Conservation (phyloP, 2,329 filamentous ascomycete species). For the Aaosphaeria pasadenensis region DNA sequence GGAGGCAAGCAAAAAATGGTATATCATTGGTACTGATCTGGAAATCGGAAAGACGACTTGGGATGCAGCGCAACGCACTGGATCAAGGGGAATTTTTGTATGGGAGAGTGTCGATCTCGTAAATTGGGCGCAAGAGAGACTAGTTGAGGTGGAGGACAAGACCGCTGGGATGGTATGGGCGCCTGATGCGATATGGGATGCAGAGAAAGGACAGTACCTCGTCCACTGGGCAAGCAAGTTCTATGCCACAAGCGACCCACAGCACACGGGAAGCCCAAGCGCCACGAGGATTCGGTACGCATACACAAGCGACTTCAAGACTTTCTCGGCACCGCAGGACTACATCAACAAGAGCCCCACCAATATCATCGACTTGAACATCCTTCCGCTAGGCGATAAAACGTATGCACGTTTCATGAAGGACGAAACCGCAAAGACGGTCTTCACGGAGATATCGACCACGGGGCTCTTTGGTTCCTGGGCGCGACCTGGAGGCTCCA, state of each 20-base stretch:
- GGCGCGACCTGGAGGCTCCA: slow-evolving; percentile 47
- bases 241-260: slow-evolving; percentile 47
- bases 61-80: slow-evolving; percentile 52
- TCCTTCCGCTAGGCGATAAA: slow-evolving; percentile 45
- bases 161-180: slow-evolving; percentile 60
- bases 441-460: slow-evolving; percentile 51
- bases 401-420: slow-evolving; percentile 56
- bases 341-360: slow-evolving; percentile 50
- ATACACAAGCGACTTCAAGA: slow-evolving; percentile 55
- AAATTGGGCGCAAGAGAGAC: slow-evolving; percentile 48
- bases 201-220: slow-evolving; percentile 43
- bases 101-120: slow-evolving; percentile 55
- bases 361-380: slow-evolving; percentile 56
- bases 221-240: slow-evolving; percentile 50
- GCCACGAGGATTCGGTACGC: slow-evolving; percentile 51
- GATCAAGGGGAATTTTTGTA: slow-evolving; percentile 52
- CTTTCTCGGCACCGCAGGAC: slow-evolving; percentile 50
- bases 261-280: slow-evolving; percentile 48
- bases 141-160: slow-evolving; percentile 51
- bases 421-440: slow-evolving; percentile 51
- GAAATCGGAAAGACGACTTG: slow-evolving; percentile 53
- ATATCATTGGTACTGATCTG: slow-evolving; percentile 55
- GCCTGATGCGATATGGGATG: slow-evolving; percentile 55
- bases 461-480: slow-evolving; percentile 52
- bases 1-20: slow-evolving; percentile 53